Evolutionary conservation across 257 asterid species (phyloP).

Genomic region (Solanum etuberosum): DNA sequence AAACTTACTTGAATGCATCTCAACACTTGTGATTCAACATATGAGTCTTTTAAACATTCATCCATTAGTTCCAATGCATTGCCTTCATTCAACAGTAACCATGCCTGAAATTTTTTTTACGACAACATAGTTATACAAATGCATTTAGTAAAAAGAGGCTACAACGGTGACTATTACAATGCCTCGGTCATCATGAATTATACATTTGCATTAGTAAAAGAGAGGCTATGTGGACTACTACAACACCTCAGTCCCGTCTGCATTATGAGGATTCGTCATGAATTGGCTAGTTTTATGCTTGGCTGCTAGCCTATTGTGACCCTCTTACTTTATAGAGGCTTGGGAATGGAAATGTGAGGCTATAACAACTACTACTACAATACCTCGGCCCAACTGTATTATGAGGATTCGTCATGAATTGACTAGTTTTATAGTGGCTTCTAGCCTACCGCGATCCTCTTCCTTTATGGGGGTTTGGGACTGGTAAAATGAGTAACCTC

Average conservation of each 20-base stretch:
- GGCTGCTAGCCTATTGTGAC: not conserved
- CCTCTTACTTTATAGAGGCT: not conserved
- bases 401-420: not conserved
- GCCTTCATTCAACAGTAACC: slow-evolving; percentile 13
- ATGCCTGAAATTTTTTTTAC: slow-evolving; percentile 1
- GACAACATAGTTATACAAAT: not conserved
- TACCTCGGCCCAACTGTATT: not conserved
- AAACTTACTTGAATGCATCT: slow-evolving; percentile 13
- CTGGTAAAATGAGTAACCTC: not conserved
- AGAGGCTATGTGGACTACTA: not conserved
- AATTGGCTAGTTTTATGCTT: not conserved
- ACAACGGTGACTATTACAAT: not conserved
- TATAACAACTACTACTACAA: not conserved
- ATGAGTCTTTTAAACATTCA: slow-evolving; percentile 1
- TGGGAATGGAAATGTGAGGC: not conserved
- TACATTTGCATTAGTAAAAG: not conserved
- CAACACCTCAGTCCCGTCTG: not conserved
- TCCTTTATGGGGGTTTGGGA: not conserved
- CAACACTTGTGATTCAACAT: slow-evolving; percentile 2
- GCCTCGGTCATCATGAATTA: not conserved
- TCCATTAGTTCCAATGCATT: slow-evolving; percentile 6
- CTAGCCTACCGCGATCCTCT: not conserved
- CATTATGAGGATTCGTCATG: not conserved
- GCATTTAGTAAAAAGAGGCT: not conserved
- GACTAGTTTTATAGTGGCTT: not conserved